Percentiles rank a stretch among this genome's conserved stretches.
phyloP scores from a whole-genome alignment of 495 filamentous ascomycete genomes.

The Usnea hakonensis region DNA sequence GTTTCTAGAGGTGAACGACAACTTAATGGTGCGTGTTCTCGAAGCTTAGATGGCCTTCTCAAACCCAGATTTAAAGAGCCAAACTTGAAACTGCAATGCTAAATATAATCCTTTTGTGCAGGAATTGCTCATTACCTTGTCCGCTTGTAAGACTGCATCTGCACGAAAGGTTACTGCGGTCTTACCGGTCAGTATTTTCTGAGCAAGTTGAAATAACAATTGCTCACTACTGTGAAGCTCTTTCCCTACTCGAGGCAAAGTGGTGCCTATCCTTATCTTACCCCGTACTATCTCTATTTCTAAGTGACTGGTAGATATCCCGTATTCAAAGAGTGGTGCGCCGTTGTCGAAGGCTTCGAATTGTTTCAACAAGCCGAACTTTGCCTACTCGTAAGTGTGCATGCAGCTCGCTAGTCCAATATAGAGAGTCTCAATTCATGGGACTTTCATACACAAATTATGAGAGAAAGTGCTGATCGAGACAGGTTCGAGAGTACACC shows the following conservation, averaged over 20 bases:
- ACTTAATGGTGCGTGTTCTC: constrained; percentile 50
- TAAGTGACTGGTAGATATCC: constrained; percentile 46
- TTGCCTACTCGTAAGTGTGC: constrained; percentile 49
- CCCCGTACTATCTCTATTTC: not conserved
- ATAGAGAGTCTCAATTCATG: not conserved
- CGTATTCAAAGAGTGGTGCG: constrained; percentile 90
- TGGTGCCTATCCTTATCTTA: constrained; percentile 26
- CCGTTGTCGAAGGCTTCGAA: constrained; percentile 65
- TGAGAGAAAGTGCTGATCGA: not conserved
- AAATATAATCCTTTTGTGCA: not conserved
- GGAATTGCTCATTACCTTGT: constrained; percentile 91
- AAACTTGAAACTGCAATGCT: not conserved
- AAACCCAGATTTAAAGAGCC: not conserved
- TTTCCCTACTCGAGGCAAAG: constrained; percentile 95
- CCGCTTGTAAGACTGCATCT: constrained; percentile 93
- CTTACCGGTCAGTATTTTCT: constrained; percentile 46
- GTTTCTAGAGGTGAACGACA: constrained; percentile 71
- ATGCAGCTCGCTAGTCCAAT: not conserved
- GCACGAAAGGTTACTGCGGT: constrained; percentile 84
- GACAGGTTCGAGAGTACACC: constrained; percentile 75
- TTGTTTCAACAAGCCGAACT: constrained; percentile 25
- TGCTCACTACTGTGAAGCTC: constrained; percentile 33
- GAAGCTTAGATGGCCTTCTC: not conserved
- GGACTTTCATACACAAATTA: not conserved
- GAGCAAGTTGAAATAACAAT: not conserved